phyloP scores from a whole-genome alignment of 176 grass and related monocot species.

The Rhipidocladum racemiflorum region DNA sequence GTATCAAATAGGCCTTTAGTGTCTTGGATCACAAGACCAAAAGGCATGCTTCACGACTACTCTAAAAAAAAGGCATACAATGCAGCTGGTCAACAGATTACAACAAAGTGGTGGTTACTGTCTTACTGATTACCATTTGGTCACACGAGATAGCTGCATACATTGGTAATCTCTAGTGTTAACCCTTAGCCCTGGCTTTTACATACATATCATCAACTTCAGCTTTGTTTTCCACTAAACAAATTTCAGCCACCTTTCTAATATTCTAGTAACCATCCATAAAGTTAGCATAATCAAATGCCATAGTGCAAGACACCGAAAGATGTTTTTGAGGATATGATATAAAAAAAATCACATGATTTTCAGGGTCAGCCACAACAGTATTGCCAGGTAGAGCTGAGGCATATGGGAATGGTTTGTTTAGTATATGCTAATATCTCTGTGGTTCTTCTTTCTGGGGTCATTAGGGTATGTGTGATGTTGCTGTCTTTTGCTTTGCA shows the following conservation, averaged over 20 bases:
- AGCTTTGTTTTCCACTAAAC: conserved; percentile 18
- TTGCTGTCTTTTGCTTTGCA: conserved; percentile 42
- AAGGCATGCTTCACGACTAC: conserved; percentile 43
- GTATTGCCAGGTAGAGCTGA: conserved; percentile 35
- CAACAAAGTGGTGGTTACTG: conserved; percentile 21
- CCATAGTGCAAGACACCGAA: conserved; percentile 32
- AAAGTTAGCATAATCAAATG: conserved; percentile 29
- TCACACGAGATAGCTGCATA: background rate
- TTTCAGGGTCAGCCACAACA: conserved; percentile 46
- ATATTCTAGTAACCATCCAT: conserved; percentile 22
- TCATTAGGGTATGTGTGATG: conserved; percentile 23
- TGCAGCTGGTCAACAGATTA: conserved; percentile 38
- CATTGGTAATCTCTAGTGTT: background rate
- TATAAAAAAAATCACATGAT: conserved; percentile 34
- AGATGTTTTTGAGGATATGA: conserved; percentile 33
- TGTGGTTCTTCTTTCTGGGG: conserved; percentile 23
- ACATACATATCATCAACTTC: background rate
- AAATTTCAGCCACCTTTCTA: conserved; percentile 27
- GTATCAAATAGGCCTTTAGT: no score
- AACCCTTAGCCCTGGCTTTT: background rate
- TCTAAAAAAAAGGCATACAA: conserved; percentile 22
- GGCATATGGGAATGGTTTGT: conserved; percentile 3
- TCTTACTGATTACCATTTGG: conserved; percentile 25
- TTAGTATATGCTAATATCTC: background rate
- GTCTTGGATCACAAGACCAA: conserved; percentile 35